Conservation (phyloP, 2,329 filamentous ascomycete species). For the Diaporthe velutina region DNA sequence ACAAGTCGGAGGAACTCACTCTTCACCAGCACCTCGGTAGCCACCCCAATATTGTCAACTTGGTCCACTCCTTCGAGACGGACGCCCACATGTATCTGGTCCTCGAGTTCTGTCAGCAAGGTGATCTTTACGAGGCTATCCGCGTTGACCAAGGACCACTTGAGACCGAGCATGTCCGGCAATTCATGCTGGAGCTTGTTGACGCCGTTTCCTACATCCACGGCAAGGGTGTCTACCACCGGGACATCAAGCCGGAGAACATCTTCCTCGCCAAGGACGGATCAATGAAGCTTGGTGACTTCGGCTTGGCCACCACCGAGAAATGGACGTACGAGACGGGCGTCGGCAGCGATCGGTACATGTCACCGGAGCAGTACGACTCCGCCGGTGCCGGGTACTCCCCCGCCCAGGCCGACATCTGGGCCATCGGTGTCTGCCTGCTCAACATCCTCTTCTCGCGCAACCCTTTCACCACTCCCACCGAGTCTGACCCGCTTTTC, state of each 20-base stretch:
- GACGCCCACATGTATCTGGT: slow-evolving; percentile 91
- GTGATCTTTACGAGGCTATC: slow-evolving; percentile 97
- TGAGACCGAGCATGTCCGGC: slow-evolving; percentile 95
- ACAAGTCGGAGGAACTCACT: slow-evolving; percentile 83
- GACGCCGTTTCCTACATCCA: slow-evolving; percentile 93
- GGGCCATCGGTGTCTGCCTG: slow-evolving; percentile 96
- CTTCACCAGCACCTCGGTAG: slow-evolving; percentile 83
- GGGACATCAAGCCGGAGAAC: slow-evolving; percentile 99
- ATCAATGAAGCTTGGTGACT: slow-evolving; percentile 95
- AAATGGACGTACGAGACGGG: slow-evolving; percentile 92
- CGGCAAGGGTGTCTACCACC: slow-evolving; percentile 90
- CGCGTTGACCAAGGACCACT: slow-evolving; percentile 87
- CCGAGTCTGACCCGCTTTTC: slow-evolving; percentile 91
- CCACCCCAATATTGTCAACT: slow-evolving; percentile 94
- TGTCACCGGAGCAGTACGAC: slow-evolving; percentile 98
- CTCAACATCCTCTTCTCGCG: slow-evolving; percentile 97
- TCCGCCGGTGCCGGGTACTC: slow-evolving; percentile 89
- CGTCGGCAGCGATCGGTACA: slow-evolving; percentile 98
- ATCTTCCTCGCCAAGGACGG: slow-evolving; percentile 92
- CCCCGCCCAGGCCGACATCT: slow-evolving; percentile 92
- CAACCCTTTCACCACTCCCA: slow-evolving; percentile 94
- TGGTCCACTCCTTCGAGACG: slow-evolving; percentile 92
- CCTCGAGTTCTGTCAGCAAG: slow-evolving; percentile 93
- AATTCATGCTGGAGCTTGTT: slow-evolving; percentile 96
- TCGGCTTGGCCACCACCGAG: slow-evolving; percentile 91